Percentiles rank a stretch among this genome's conserved stretches.
phyloP scores from a whole-genome alignment of 352 stramenopile species.

The Phytophthora aleatoria region DNA sequence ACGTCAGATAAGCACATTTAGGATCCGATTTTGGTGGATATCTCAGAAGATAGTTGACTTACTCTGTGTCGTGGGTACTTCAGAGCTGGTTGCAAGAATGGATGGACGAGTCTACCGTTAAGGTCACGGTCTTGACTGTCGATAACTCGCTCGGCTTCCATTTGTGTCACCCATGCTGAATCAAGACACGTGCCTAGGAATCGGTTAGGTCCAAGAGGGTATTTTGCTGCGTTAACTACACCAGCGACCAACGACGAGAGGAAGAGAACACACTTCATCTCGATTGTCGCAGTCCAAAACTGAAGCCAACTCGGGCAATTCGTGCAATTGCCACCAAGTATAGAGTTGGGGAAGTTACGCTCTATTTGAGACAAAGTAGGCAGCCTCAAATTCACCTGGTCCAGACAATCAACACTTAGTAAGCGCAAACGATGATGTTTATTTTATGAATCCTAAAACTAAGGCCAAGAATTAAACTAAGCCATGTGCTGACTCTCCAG shows the following conservation, averaged over 20 bases:
- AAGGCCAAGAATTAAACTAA: too few relatives aligned
- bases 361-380: too few relatives aligned
- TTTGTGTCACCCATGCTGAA: conserved; percentile 41
- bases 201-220: conserved; percentile 31
- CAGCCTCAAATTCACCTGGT: too few relatives aligned
- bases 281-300: not conserved
- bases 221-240: not conserved
- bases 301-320: not conserved
- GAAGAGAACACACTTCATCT: not conserved
- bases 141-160: conserved; percentile 30
- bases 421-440: too few relatives aligned
- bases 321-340: not conserved
- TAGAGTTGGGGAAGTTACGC: not conserved
- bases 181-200: conserved; percentile 57
- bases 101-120: conserved; percentile 35
- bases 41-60: not conserved
- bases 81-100: conserved; percentile 50
- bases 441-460: too few relatives aligned
- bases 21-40: not conserved
- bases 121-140: conserved; percentile 32
- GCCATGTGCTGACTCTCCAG: too few relatives aligned
- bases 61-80: conserved; percentile 35
- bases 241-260: not conserved
- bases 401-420: too few relatives aligned
- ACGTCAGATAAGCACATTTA: not conserved